Percentiles rank a stretch among this genome's conserved stretches.
phyloP scores from a whole-genome alignment of 768 basidiomycete genomes.

The Ramaria sp. region DNA sequence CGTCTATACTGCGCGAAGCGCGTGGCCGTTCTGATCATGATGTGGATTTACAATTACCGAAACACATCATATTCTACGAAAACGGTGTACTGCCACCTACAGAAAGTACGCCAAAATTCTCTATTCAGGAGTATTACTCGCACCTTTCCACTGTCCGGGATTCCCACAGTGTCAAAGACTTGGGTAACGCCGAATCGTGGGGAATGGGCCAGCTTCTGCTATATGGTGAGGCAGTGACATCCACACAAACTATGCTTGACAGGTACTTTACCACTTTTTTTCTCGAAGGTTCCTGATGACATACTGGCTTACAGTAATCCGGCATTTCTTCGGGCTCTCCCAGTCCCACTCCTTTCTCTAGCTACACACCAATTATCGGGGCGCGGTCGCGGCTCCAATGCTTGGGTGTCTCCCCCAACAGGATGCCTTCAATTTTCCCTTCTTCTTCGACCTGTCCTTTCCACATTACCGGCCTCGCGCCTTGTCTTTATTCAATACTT shows the following conservation, averaged over 20 bases:
- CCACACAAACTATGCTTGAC: slow-evolving; percentile 91
- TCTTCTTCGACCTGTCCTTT: slow-evolving; percentile 47
- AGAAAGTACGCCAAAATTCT: slow-evolving; percentile 41
- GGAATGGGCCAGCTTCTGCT: slow-evolving; percentile 68
- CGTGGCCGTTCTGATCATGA: slow-evolving; percentile 11
- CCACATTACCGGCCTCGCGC: slow-evolving; percentile 41
- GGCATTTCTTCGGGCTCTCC: slow-evolving; percentile 52
- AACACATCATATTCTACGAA: slow-evolving; percentile 42
- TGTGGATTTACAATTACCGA: slow-evolving; percentile 18
- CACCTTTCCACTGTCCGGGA: slow-evolving; percentile 1
- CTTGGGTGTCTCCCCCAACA: slow-evolving; percentile 86
- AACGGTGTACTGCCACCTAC: slow-evolving; percentile 36
- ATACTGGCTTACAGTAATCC: slow-evolving; percentile 51
- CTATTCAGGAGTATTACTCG: not conserved
- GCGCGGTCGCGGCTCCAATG: slow-evolving; percentile 78
- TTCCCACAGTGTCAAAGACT: not conserved
- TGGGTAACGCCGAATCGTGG: slow-evolving; percentile 8
- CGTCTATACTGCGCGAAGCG: slow-evolving; percentile 20
- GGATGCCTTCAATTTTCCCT: slow-evolving; percentile 85
- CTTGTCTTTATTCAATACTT: slow-evolving; percentile 94
- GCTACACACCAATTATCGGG: slow-evolving; percentile 84
- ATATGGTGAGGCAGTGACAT: slow-evolving; percentile 85
- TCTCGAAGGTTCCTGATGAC: not conserved
- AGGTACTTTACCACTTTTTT: slow-evolving; percentile 41
- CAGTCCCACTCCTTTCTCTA: slow-evolving; percentile 69